Conservation (phyloP, 148 eudicot genomes). For the Cornus florida region DNA sequence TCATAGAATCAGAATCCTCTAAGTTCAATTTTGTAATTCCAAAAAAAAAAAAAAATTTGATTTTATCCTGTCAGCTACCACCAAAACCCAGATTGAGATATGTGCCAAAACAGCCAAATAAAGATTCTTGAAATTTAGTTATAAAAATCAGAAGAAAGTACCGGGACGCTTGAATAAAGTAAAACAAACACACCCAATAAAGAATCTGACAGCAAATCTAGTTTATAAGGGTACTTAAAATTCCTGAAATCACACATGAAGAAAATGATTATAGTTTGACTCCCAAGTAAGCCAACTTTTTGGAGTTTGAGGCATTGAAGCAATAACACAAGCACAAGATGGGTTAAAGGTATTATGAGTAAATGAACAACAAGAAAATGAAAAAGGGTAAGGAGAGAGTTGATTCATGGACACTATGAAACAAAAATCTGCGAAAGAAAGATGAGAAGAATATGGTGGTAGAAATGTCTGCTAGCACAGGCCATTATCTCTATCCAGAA, state of each 20-base stretch:
- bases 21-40: slow-evolving; percentile 42
- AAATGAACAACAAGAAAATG: slow-evolving; percentile 3
- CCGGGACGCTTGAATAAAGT: background rate
- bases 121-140: slow-evolving; percentile 17
- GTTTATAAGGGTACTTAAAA: slow-evolving; percentile 5
- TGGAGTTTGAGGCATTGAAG: slow-evolving; percentile 4
- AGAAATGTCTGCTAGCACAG: slow-evolving; percentile 36
- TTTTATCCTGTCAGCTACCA: slow-evolving; percentile 28
- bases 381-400: slow-evolving; percentile 7
- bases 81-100: slow-evolving; percentile 40
- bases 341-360: slow-evolving; percentile 4
- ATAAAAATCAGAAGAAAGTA: slow-evolving; percentile 15
- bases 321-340: slow-evolving; percentile 3
- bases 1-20: slow-evolving; percentile 39
- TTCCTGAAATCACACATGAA: background rate
- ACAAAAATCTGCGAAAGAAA: slow-evolving; percentile 24
- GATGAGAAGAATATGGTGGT: slow-evolving; percentile 35
- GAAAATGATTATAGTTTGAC: slow-evolving; percentile 16
- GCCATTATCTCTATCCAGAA: slow-evolving; percentile 24
- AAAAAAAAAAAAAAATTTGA: slow-evolving; percentile 31
- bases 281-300: slow-evolving; percentile 10
- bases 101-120: slow-evolving; percentile 18
- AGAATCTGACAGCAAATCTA: background rate
- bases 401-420: slow-evolving; percentile 8
- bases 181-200: slow-evolving; percentile 16